These are phyloP conservation scores for Phycomyces blakesleeanus DNA, from an alignment of 192 early-diverging fungal species.

Conservation along the genomic window DNA sequence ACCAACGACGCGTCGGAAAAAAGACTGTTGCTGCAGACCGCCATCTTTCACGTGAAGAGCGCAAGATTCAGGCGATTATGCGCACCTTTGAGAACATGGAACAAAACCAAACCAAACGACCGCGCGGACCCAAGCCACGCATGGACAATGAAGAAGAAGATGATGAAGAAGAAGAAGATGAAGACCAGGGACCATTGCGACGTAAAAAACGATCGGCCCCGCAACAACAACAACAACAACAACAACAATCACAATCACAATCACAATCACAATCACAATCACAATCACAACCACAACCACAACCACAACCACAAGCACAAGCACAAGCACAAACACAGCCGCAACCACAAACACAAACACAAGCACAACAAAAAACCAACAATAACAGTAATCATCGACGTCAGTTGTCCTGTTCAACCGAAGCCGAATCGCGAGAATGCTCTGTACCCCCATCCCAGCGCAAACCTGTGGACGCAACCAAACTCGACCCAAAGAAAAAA, in stretches of 20 bases:
- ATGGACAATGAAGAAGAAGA: slow-evolving; percentile 22
- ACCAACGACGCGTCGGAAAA: slow-evolving; percentile 4
- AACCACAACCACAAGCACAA: background rate
- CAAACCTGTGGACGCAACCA: slow-evolving; percentile 14
- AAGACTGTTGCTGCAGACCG: background rate
- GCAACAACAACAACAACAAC: background rate
- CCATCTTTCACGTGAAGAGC: slow-evolving; percentile 55
- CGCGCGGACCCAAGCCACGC: slow-evolving; percentile 38
- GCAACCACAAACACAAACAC: background rate
- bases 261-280: background rate
- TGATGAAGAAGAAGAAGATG: slow-evolving; percentile 20
- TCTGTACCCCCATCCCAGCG: slow-evolving; percentile 19
- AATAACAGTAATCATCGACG: slow-evolving; percentile 5
- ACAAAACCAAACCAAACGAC: slow-evolving; percentile 41
- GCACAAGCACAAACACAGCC: too few species aligned
- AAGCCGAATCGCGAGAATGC: slow-evolving; percentile 12
- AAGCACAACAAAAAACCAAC: too few species aligned
- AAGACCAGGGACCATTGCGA: slow-evolving; percentile 5
- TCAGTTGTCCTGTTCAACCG: slow-evolving; percentile 5
- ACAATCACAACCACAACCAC: slow-evolving; percentile 5
- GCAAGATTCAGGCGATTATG: slow-evolving; percentile 63
- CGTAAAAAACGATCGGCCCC: slow-evolving; percentile 5
- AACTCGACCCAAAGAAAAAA: slow-evolving; percentile 45
- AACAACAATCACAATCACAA: background rate
- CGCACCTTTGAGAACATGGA: slow-evolving; percentile 60